Evolutionary conservation across 176 grass and related monocot species (phyloP), one percentile per base, ranked within the genome.

Genomic region (Oropetium thomaeum): DNA sequence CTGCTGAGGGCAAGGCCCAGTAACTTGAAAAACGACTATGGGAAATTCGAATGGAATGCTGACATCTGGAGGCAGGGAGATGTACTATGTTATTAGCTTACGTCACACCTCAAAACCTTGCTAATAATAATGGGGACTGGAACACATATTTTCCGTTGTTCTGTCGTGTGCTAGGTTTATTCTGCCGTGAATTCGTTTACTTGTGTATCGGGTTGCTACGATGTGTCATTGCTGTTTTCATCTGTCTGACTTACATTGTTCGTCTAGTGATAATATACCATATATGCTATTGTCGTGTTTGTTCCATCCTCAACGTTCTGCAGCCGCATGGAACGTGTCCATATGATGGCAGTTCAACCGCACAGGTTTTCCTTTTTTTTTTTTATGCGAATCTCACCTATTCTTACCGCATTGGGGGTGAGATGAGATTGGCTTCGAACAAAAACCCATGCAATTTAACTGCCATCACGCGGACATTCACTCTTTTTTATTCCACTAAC

Each of bases 61-160:
- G 86, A 88, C 44, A 16, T 74, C 44, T 68, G 34, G 54, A 69
- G 26, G 28, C 31, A 57, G 69, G 38, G 72, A 48, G 52, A 61
- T 42, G 25, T 44, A n/a, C n/a, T n/a, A n/a, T 64, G 43, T 20
- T 66, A 58, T 65, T 72, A 66, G 27, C 16, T 70, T 54, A 65
- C 51, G 83, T 54, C 1, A 52, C 68, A 65, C 57, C 65, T 27
- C 37, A 54, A 79, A 48, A 77, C 67, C 49, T 19, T 61, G 69
- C 81, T 87, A 79, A 87, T 83, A 79, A 87, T 83, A 79, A 87
- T 83, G 22, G 52, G 61, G 44, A 74, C 67, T 16, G 25, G 75
- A 68, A 73, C 69, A 51, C 67, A 3, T 45, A 79, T 74, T 74
- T 74, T n/a, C 22, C 12, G 10, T 67, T 67, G 74, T 68, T 79